These are phyloP conservation scores for Coemansia sp. DNA, from an alignment of 192 early-diverging fungal species.

Conservation along the genomic window DNA sequence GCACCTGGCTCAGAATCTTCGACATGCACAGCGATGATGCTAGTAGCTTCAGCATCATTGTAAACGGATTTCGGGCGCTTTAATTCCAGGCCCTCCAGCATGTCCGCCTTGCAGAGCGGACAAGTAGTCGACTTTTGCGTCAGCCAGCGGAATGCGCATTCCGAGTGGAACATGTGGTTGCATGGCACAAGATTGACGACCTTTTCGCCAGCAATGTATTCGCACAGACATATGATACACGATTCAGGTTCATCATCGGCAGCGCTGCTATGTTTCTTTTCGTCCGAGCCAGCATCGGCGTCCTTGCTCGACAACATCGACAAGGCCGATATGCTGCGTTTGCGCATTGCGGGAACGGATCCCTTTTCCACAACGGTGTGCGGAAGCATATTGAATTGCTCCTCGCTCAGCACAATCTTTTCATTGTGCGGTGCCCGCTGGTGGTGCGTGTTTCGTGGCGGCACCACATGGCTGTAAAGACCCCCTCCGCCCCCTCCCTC, in stretches of 20 bases:
- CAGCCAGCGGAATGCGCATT: constrained; percentile 42
- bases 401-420: constrained; percentile 26
- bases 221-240: constrained; percentile 37
- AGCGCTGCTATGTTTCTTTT: neutral
- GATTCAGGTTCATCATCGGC: constrained; percentile 14
- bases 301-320: neutral
- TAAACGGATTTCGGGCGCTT: constrained; percentile 4
- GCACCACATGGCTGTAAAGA: constrained; percentile 1
- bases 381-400: constrained; percentile 45
- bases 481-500: neutral
- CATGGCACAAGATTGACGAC: constrained; percentile 37
- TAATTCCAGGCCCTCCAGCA: constrained; percentile 30
- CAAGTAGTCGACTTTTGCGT: constrained; percentile 41
- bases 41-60: constrained; percentile 13
- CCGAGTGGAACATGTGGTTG: constrained; percentile 38
- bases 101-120: constrained; percentile 43
- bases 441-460: constrained; percentile 11
- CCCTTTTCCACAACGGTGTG: constrained; percentile 9
- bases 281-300: neutral
- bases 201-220: constrained; percentile 21
- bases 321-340: neutral
- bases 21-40: neutral
- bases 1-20: constrained; percentile 10
- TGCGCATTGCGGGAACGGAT: neutral
- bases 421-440: constrained; percentile 16